phyloP scores from a whole-genome alignment of 2,329 filamentous ascomycete genomes.

The Purpureocillium lavendulum region DNA sequence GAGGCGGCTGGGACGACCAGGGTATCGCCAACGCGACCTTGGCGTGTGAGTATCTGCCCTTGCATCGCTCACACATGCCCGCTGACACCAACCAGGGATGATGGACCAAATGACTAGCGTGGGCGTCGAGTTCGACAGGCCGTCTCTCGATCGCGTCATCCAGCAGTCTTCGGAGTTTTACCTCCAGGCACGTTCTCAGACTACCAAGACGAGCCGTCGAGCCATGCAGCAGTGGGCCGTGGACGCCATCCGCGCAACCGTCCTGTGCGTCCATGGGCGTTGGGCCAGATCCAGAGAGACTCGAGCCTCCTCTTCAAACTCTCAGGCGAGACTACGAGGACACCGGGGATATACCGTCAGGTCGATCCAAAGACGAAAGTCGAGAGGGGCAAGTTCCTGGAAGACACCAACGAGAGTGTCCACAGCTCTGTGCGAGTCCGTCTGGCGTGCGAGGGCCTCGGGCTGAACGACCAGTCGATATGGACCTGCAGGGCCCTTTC shows the following conservation, averaged over 20 bases:
- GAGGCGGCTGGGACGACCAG: constrained; percentile 55
- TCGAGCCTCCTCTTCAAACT: constrained; percentile 33
- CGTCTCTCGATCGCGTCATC: constrained; percentile 31
- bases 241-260: constrained; percentile 38
- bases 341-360: constrained; percentile 39
- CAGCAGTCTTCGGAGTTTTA: constrained; percentile 24
- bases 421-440: constrained; percentile 47
- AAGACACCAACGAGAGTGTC: constrained; percentile 46
- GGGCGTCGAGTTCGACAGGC: constrained; percentile 39
- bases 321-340: constrained; percentile 31
- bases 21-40: constrained; percentile 31
- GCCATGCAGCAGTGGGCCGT: constrained; percentile 31
- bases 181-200: constrained; percentile 9
- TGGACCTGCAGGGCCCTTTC: constrained; percentile 39
- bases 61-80: not conserved
- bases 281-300: constrained; percentile 33
- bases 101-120: constrained; percentile 46
- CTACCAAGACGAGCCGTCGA: constrained; percentile 5
- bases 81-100: constrained; percentile 33
- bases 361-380: constrained; percentile 30
- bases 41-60: constrained; percentile 22
- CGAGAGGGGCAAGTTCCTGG: constrained; percentile 28
- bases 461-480: constrained; percentile 35
- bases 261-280: constrained; percentile 39
- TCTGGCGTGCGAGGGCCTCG: constrained; percentile 40